Conservation (phyloP, 768 basidiomycete genomes). For the Coprinopsis strossmayeri region DNA sequence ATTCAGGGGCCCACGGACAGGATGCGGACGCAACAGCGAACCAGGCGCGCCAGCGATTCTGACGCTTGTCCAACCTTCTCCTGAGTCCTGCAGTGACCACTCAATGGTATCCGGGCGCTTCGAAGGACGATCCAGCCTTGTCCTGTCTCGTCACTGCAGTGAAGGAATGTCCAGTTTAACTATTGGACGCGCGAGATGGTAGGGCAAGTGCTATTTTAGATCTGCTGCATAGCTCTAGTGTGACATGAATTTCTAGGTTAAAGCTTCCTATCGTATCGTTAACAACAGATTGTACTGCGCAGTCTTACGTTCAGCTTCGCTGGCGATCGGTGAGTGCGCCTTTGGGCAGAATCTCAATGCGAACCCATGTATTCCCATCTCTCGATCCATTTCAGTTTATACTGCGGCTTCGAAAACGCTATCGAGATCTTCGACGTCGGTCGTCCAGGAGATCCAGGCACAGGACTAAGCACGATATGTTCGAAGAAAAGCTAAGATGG, state of each 20-base stretch:
- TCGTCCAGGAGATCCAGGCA: slow-evolving; percentile 60
- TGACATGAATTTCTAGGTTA: slow-evolving; percentile 64
- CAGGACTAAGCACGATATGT: slow-evolving; percentile 61
- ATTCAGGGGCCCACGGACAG: neutral
- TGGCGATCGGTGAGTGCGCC: slow-evolving; percentile 63
- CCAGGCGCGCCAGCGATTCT: slow-evolving; percentile 12
- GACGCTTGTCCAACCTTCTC: slow-evolving; percentile 48
- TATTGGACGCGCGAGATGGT: slow-evolving; percentile 75
- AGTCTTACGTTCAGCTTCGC: slow-evolving; percentile 71
- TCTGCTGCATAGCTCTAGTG: too few species aligned
- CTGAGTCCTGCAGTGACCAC: slow-evolving; percentile 79
- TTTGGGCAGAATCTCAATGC: too few species aligned
- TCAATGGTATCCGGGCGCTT: slow-evolving; percentile 68
- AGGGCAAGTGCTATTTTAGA: too few species aligned
- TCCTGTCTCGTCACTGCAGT: slow-evolving; percentile 85
- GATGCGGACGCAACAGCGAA: neutral
- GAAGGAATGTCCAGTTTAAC: slow-evolving; percentile 77
- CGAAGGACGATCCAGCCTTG: slow-evolving; percentile 42
- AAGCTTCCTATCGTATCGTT: slow-evolving; percentile 87
- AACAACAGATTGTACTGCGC: slow-evolving; percentile 84
- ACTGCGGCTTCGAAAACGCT: slow-evolving; percentile 82
- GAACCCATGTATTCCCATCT: too few species aligned
- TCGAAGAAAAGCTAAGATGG: slow-evolving; percentile 79
- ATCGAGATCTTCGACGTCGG: slow-evolving; percentile 81
- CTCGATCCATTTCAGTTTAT: slow-evolving; percentile 45